These are phyloP conservation scores for Drechslerella coelobrocha DNA, from an alignment of 2,329 filamentous ascomycete species.

Conservation along the genomic window DNA sequence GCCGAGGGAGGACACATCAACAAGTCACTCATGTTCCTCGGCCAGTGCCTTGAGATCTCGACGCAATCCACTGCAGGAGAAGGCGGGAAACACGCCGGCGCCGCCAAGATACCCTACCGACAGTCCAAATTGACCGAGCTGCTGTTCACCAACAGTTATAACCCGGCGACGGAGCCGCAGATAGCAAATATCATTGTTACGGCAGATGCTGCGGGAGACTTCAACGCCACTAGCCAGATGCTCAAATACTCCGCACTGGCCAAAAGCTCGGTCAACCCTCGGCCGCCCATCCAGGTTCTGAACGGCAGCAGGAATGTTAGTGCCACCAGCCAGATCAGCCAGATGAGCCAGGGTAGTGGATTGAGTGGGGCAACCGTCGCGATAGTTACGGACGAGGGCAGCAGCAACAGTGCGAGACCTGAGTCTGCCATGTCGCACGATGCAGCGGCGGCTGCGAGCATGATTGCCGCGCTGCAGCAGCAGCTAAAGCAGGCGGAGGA, in stretches of 20 bases:
- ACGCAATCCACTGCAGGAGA: conserved; percentile 57
- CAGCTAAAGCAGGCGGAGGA: conserved; percentile 75
- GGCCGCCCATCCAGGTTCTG: conserved; percentile 59
- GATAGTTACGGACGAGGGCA: conserved; percentile 57
- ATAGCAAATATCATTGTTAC: conserved; percentile 96
- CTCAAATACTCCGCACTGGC: conserved; percentile 92
- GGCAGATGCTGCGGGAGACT: conserved; percentile 89
- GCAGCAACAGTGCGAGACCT: conserved; percentile 73
- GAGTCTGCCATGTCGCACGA: conserved; percentile 77
- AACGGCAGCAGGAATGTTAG: conserved; percentile 45
- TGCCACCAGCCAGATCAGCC: conserved; percentile 57
- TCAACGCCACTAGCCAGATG: conserved; percentile 96
- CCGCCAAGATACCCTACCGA: conserved; percentile 70
- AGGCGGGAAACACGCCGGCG: conserved; percentile 33
- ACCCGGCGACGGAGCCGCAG: conserved; percentile 70
- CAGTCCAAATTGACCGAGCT: conserved; percentile 87
- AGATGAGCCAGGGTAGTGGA: conserved; percentile 82
- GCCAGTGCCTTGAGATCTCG: conserved; percentile 95
- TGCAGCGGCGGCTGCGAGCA: conserved; percentile 71
- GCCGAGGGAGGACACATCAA: conserved; percentile 98
- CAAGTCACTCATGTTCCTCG: conserved; percentile 96
- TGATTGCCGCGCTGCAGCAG: conserved; percentile 76
- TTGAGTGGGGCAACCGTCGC: conserved; percentile 58
- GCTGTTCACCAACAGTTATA: conserved; percentile 87
- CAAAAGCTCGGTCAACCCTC: conserved; percentile 87